Evolutionary conservation across 148 eudicot species (phyloP).

Genomic region (Rhododendron williamsianum): DNA sequence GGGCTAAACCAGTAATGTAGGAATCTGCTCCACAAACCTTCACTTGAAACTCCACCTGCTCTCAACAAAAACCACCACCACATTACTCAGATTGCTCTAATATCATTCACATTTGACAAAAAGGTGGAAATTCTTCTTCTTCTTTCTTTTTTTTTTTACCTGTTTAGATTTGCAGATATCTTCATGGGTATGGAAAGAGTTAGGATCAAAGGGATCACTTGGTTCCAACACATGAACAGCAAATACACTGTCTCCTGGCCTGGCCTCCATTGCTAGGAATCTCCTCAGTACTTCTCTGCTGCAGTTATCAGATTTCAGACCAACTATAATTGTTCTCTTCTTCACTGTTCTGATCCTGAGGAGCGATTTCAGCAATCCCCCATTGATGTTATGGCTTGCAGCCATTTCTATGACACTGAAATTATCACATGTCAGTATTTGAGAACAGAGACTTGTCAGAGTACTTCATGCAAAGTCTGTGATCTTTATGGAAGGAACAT

Average conservation of each 20-base stretch:
- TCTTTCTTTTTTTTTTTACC: not conserved
- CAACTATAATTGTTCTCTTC: constrained; percentile 22
- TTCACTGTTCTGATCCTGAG: constrained; percentile 9
- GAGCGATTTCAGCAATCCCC: constrained; percentile 6
- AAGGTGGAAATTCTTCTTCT: not conserved
- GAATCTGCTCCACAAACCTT: constrained; percentile 27
- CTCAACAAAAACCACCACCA: not conserved
- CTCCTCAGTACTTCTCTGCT: constrained; percentile 34
- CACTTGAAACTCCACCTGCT: constrained; percentile 36
- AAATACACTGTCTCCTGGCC: constrained; percentile 27
- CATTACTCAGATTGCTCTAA: not conserved
- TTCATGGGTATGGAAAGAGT: constrained; percentile 32
- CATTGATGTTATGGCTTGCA: not conserved
- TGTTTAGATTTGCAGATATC: constrained; percentile 38
- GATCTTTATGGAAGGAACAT: not conserved
- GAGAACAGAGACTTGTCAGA: not conserved
- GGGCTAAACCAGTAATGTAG: constrained; percentile 16
- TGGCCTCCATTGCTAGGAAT: constrained; percentile 14
- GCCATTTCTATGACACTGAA: not conserved
- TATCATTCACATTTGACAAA: not conserved
- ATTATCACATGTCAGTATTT: no score
- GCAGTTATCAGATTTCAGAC: constrained; percentile 23
- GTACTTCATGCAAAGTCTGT: not conserved
- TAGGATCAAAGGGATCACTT: constrained; percentile 27
- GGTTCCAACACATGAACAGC: constrained; percentile 34